Conservation (phyloP, 768 basidiomycete species). For the Xanthoconium purpureum region DNA sequence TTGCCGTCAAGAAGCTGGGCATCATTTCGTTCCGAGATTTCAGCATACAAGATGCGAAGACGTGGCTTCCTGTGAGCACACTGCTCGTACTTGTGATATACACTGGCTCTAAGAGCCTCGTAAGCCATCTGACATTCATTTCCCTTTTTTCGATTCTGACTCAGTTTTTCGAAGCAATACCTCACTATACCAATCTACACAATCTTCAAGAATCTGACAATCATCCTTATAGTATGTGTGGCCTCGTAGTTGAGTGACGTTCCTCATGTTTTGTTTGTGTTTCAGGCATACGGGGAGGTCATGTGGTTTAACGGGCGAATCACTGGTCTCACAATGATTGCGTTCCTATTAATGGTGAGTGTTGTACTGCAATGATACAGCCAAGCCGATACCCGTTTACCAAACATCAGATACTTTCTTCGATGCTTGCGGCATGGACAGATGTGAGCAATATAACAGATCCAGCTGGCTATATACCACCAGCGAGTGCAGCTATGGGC, state of each 20-base stretch:
- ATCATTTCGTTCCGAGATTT: conserved; percentile 85
- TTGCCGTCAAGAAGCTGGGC: conserved; percentile 65
- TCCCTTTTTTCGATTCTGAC: neutral
- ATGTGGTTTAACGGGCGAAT: conserved; percentile 93
- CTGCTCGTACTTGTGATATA: conserved; percentile 94
- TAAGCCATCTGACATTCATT: conserved; percentile 40
- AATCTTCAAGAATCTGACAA: conserved; percentile 99
- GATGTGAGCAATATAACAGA: conserved; percentile 55
- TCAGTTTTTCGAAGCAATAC: conserved; percentile 67
- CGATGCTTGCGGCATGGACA: conserved; percentile 94
- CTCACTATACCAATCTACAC: conserved; percentile 97
- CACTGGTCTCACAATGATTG: conserved; percentile 80
- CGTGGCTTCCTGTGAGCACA: conserved; percentile 94
- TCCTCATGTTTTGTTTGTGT: neutral
- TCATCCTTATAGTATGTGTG: conserved; percentile 85
- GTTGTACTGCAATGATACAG: neutral
- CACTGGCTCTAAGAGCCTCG: conserved; percentile 95
- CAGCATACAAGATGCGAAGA: conserved; percentile 77
- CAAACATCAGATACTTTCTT: conserved; percentile 73
- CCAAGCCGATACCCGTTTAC: neutral
- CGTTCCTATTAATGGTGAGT: conserved; percentile 89
- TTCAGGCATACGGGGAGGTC: conserved; percentile 93
- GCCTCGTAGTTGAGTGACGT: neutral
- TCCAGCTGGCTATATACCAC: conserved; percentile 25
- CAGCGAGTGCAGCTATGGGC: conserved; percentile 27